Base-by-base conservation (phyloP, 2,329 filamentous ascomycete species). In the Periconia sp. region DNA sequence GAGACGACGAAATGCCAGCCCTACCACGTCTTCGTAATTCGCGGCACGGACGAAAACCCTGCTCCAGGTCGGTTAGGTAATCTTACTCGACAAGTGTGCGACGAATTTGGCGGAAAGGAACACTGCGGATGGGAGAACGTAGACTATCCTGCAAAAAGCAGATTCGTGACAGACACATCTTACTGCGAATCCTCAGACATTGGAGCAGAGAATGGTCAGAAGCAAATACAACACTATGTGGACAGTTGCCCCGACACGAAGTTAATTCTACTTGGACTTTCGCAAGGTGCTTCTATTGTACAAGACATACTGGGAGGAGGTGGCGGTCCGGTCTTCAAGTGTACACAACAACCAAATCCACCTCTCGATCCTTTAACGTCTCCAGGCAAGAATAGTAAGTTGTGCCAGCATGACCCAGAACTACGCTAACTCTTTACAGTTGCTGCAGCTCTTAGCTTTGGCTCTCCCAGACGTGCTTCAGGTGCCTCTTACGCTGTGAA, bases 301-400 rank as follows among this genome's bases (percentile, higher is more conserved):
- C 37, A 52, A 25, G 48, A 54, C 40, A 25, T 36, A 11, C 32
- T 54, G 2, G 51, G 51, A 9, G 48, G 48, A 10, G 50, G 50
- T 11, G 50, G 50, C 4, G 43, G 48, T 8, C 30, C 33, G 16
- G 36, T 40, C 15, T 50, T 48, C 18, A 18, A 41, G 22, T 54
- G 50, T 29, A 30, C 16, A 4, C 50, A 54, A 28, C 29, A 24
- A 12, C n/a, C 21, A 5, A 54, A 46, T 26, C 13, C 17, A 9
- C 30, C 37, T 15, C 18, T 51, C 8, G 37, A 44, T 25, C 15
- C 41, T 18, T 17, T 22, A 13, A 30, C 30, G 15, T 13, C 28
- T 3, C 50, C 50, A 5, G 50, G 50, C 19, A 24, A 34, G 5
- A 45, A 54, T n/a, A 48, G 50, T 54, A 46, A 17, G 42, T 41